Conservation (phyloP, 73 alveolate species). For the Symbiodinium natans region DNA sequence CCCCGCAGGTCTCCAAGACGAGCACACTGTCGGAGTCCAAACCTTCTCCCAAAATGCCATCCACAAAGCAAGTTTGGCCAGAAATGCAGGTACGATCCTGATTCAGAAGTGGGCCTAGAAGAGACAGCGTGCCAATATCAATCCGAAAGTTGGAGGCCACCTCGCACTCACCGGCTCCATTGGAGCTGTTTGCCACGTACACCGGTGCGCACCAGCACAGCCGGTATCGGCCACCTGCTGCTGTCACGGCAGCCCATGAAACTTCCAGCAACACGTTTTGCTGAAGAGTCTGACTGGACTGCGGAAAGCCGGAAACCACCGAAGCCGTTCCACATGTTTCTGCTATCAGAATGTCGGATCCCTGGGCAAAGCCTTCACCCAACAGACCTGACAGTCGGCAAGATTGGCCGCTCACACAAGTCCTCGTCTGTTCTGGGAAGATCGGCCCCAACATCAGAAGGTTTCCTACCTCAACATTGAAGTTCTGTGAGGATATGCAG, state of each 20-base stretch:
- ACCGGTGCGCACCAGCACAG: constrained; percentile 42
- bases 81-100: constrained; percentile 27
- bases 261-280: not conserved
- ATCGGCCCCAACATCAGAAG: not conserved
- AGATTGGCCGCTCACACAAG: not conserved
- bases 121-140: not conserved
- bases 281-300: not conserved
- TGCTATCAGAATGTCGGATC: not conserved
- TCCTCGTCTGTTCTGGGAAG: not conserved
- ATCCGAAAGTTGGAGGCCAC: not conserved
- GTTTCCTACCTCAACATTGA: not conserved
- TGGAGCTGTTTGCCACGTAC: too few species aligned
- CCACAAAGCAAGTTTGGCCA: constrained; percentile 11
- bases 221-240: constrained; percentile 31
- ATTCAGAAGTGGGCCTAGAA: not conserved
- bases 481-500: not conserved
- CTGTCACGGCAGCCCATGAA: not conserved
- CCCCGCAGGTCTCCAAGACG: constrained; percentile 50
- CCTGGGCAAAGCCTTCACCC: not conserved
- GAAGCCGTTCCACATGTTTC: not conserved
- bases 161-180: constrained; percentile 2
- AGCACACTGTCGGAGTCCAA: not conserved
- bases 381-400: not conserved
- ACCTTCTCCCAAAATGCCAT: constrained; percentile 32
- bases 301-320: not conserved